Conservation (phyloP, 495 filamentous ascomycete species). For the Podospora pseudocomata region DNA sequence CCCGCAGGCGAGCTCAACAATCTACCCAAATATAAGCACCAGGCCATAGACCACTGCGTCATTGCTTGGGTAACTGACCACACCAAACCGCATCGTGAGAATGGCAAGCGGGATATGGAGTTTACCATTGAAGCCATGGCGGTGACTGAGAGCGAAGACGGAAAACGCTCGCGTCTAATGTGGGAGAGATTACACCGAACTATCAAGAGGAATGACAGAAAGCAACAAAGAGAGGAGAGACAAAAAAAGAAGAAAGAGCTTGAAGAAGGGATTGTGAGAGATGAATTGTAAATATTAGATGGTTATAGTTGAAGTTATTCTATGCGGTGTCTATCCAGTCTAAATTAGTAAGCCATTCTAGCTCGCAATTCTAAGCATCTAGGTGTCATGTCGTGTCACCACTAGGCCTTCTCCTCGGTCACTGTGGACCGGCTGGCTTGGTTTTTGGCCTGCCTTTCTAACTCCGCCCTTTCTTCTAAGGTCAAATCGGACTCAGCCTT, state of each 20-base stretch:
- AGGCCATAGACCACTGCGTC: constrained; percentile 26
- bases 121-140: constrained; percentile 34
- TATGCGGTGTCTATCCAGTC: neutral
- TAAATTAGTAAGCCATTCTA: neutral
- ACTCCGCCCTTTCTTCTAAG: constrained; percentile 24
- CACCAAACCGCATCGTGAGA: constrained; percentile 30
- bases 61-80: constrained; percentile 34
- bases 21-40: constrained; percentile 28
- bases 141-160: constrained; percentile 32
- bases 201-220: constrained; percentile 27
- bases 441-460: neutral
- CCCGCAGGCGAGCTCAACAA: constrained; percentile 31
- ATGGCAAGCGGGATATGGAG: constrained; percentile 30
- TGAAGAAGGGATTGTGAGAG: constrained; percentile 20
- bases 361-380: neutral
- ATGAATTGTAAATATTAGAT: constrained; percentile 22
- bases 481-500: constrained; percentile 66
- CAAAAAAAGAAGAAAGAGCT: constrained; percentile 23
- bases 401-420: neutral
- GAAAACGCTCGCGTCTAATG: constrained; percentile 29
- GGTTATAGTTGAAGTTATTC: neutral
- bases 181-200: constrained; percentile 34
- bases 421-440: neutral
- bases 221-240: constrained; percentile 28
- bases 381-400: neutral